Conservation (phyloP, 148 eudicot species). For the Camellia lanceoleosa region DNA sequence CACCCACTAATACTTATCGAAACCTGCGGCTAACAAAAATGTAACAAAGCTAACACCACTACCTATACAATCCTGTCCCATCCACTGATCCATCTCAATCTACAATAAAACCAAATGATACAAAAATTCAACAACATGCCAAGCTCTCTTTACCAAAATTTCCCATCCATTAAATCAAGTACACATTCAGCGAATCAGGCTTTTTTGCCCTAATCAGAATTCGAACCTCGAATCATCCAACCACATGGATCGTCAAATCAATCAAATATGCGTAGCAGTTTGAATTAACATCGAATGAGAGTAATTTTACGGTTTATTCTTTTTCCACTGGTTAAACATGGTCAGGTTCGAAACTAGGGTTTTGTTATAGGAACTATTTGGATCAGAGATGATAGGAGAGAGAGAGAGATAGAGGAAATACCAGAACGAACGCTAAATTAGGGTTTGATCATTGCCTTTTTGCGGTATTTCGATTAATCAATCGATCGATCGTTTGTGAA, state of each 20-base stretch:
- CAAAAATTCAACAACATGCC: slow-evolving; percentile 6
- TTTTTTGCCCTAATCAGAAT: neutral
- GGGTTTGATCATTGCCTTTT: neutral
- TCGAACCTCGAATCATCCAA: slow-evolving; percentile 4
- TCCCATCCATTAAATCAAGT: neutral
- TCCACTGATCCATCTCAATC: slow-evolving; percentile 21
- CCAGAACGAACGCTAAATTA: neutral
- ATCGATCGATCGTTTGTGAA: neutral
- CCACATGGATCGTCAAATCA: neutral
- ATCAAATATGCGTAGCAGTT: neutral
- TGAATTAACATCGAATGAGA: neutral
- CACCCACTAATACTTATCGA: neutral
- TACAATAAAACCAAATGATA: slow-evolving; percentile 1
- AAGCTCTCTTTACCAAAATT: neutral
- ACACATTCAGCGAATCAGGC: neutral
- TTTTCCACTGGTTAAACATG: neutral
- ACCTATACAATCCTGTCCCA: neutral
- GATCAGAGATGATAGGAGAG: slow-evolving; percentile 11
- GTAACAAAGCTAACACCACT: neutral
- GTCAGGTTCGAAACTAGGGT: slow-evolving; percentile 1
- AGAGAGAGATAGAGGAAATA: neutral
- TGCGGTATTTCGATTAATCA: neutral
- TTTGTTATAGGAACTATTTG: slow-evolving; percentile 17
- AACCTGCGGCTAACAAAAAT: neutral
- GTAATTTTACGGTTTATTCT: neutral